Base-by-base conservation (phyloP, 768 basidiomycete species). In the Ramaria sp. region DNA sequence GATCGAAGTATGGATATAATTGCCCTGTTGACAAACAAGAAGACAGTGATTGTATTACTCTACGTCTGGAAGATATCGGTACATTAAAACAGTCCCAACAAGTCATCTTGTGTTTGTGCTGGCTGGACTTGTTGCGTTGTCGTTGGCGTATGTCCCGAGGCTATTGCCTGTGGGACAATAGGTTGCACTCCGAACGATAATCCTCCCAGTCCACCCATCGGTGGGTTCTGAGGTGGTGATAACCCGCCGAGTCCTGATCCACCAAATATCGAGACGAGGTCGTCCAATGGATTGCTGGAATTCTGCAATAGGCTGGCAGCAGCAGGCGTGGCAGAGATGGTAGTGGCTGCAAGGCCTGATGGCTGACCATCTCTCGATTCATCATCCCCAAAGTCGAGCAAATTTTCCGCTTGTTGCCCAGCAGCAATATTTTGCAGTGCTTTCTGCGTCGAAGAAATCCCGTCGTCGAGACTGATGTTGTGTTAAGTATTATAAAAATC, bases 351-450 rank as follows among this genome's bases (percentile, higher is more conserved):
- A 34, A 89, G 76, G 9, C 84, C 85, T 8, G 85, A 83, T 5
- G 85, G 81, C 60, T 84, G 78, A 16, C 77, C 75, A 36, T 84
- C 80, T 48, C 71, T 65, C 4, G 74, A 68, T 2, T 81, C 74
- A 13, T 72, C 73, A 60, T 92, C 89, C 67, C 90, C 91, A 66
- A 97, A 93, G 70, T 97, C 93, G 57, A 97, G 83, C 5, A 96
- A 71, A 66, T 98, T 97, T 68, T 98, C 95, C 13, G 92, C 81
- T 68, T 91, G 88, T 68, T 93, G 89, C 9, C 95, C 95, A 2
- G 83, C 82, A 24, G 79, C 90, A 41, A 97, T 86, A 0, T 92
- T 93, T 61, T 93, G 84, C n/a, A 97, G 69, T 1, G 92, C 92
- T 61, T 88, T 91, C 63, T 89, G 77, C 22, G 85, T 72, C 1